Evolutionary conservation across 1,284 basidiomycete genomes (phyloP).

Genomic region (Marasmius oreades): DNA sequence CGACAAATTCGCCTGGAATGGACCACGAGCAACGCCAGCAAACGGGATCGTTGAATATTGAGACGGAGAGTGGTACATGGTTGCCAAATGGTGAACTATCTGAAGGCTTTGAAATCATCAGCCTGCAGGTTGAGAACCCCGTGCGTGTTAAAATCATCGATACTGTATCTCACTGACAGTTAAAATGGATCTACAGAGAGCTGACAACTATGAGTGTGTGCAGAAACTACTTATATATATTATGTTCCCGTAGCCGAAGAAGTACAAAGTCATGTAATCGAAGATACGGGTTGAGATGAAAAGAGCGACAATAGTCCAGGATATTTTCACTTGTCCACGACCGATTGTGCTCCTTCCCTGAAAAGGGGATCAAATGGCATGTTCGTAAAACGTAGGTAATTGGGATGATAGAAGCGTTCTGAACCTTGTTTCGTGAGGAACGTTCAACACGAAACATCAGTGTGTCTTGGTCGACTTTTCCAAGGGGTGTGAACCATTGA

Average conservation of each 20-base stretch:
- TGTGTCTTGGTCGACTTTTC: slow-evolving; percentile 4
- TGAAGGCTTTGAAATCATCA: no score
- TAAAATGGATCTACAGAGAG: no score
- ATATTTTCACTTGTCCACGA: slow-evolving; percentile 3
- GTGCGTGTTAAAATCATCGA: no score
- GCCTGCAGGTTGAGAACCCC: no score
- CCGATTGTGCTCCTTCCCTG: neutral
- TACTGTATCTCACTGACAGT: no score
- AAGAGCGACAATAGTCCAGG: neutral
- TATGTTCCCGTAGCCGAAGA: neutral
- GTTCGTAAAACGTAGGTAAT: slow-evolving; percentile 6
- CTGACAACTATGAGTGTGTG: no score
- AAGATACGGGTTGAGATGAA: slow-evolving; percentile 3
- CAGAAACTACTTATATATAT: no score
- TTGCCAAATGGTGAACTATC: no score
- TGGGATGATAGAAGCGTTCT: slow-evolving; percentile 9
- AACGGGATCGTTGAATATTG: no score
- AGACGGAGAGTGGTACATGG: no score
- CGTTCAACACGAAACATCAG: slow-evolving; percentile 10
- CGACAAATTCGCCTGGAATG: no score
- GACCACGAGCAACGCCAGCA: no score
- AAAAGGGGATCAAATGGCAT: slow-evolving; percentile 13
- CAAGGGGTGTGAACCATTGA: slow-evolving; percentile 17
- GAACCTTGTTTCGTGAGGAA: slow-evolving; percentile 3
- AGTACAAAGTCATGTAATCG: neutral